Evolutionary conservation across 2,329 filamentous ascomycete genomes (phyloP), one percentile per base, ranked within the genome.

Genomic region (Westerdykella ornata): DNA sequence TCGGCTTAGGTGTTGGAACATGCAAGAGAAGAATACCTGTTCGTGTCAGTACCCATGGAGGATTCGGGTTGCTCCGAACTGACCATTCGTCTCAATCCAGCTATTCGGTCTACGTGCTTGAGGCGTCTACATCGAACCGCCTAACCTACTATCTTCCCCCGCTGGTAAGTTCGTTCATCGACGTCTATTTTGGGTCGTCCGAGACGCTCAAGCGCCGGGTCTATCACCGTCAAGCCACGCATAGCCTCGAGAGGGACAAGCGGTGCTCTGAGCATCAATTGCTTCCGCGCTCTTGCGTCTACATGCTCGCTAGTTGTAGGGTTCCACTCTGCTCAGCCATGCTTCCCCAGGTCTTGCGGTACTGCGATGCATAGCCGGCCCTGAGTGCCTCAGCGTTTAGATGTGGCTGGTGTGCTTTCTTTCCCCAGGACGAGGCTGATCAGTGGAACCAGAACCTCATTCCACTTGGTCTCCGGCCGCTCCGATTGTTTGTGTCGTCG

Each of bases 21-120:
- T 67, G 76, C 77, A 30, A 70, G 76, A 53, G 85, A 88, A 57
- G 85, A 90, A 63, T 89, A 89, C 56, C 73, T 89, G 26, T 88
- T 85, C 58, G 80, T 88, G 54, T 89, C 81, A 58, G 68, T 62
- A 26, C 37, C 36, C 20, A 30, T 42, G 48, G 22, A 8, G 52
- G 42, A 41, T 26, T 26, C 45, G 44, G 14, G 41, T 33, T 48
- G 39, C 35, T 34, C 37, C 32, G 34, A 78, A 81, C 60, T 80
- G 81, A 50, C 72, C 81, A 41, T 75, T 81, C 43, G 37, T 6
- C 47, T 47, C 46, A 7, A 33, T 37, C 34, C 42, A 75, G 71
- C 46, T 75, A 74, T 52, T 72, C 72, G 9, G 71, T 75, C 16
- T 76, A 73, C 49, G 73, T 76, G n/a, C 65, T 76, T 26, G 72